Evolutionary conservation across 495 filamentous ascomycete species (phyloP).

Genomic region (Aspergillus sclerotioniger): DNA sequence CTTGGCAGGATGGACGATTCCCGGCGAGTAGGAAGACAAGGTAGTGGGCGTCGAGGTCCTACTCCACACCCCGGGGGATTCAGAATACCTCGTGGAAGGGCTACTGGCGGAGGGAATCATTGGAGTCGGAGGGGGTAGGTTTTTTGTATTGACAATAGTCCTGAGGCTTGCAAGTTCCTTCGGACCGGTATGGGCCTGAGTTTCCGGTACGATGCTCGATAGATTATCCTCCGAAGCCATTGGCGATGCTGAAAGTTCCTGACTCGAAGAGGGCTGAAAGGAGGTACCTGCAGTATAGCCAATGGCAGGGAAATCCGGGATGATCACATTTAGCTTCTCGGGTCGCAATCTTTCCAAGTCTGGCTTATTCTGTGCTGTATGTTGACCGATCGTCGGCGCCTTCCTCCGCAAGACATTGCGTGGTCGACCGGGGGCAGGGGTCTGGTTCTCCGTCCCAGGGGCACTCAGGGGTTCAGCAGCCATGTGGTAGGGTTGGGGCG

Average conservation of each 20-base stretch:
- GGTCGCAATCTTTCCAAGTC: slow-evolving; percentile 11
- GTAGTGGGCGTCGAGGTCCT: slow-evolving; percentile 96
- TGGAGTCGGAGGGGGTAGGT: slow-evolving; percentile 65
- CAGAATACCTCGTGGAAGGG: slow-evolving; percentile 91
- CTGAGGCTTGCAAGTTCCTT: slow-evolving; percentile 45
- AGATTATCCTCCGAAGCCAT: slow-evolving; percentile 14
- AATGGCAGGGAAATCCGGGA: slow-evolving; percentile 25
- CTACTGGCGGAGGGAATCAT: slow-evolving; percentile 69
- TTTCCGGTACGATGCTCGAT: slow-evolving; percentile 16
- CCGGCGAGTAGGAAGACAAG: slow-evolving; percentile 91
- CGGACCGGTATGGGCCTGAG: slow-evolving; percentile 29
- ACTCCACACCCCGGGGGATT: slow-evolving; percentile 82
- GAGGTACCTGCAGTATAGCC: slow-evolving; percentile 12
- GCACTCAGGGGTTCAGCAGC: slow-evolving; percentile 13
- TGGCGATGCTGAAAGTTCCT: slow-evolving; percentile 10
- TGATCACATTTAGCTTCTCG: slow-evolving; percentile 38
- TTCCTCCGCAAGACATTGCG: slow-evolving; percentile 46
- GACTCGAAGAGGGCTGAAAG: slow-evolving; percentile 4
- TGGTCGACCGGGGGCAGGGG: slow-evolving; percentile 24
- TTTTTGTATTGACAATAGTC: slow-evolving; percentile 52
- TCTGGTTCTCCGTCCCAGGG: slow-evolving; percentile 13
- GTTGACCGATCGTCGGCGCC: slow-evolving; percentile 41
- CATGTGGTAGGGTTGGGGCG: slow-evolving; percentile 19
- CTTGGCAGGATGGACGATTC: slow-evolving; percentile 63
- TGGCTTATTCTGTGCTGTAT: slow-evolving; percentile 24